Percentiles rank a stretch among this genome's conserved stretches.
These are phyloP conservation scores for Sporothrix pallida DNA, from an alignment of 2,329 filamentous ascomycete genomes.

Conservation along the genomic window DNA sequence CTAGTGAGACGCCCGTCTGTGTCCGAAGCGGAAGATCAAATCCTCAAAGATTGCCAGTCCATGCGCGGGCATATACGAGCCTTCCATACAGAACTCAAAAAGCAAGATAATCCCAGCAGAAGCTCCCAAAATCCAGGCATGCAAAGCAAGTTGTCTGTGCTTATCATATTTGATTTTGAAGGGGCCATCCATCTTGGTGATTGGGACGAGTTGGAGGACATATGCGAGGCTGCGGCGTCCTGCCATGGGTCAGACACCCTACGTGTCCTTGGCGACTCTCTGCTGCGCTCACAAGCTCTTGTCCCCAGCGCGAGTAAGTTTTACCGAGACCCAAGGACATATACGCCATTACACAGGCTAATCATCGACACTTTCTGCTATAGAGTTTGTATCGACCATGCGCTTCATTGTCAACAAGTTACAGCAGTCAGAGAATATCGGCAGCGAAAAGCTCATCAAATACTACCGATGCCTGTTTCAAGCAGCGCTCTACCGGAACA, in stretches of 20 bases:
- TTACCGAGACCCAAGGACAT: too few relatives aligned
- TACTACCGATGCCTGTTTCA: conserved; percentile 82
- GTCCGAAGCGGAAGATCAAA: conserved; percentile 54
- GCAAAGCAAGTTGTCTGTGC: conserved; percentile 64
- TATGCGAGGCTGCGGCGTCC: conserved; percentile 60
- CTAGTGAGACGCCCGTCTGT: conserved; percentile 54
- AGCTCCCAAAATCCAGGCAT: conserved; percentile 59
- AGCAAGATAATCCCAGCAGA: conserved; percentile 49
- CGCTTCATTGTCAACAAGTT: conserved; percentile 74
- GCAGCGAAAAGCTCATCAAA: conserved; percentile 67
- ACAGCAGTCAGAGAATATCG: conserved; percentile 61
- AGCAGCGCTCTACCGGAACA: conserved; percentile 63
- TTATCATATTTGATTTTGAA: conserved; percentile 82
- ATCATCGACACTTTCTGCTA: not conserved
- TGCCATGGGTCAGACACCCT: conserved; percentile 56
- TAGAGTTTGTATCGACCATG: conserved; percentile 60
- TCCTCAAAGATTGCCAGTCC: conserved; percentile 66
- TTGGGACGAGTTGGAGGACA: conserved; percentile 68
- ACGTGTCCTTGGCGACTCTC: conserved; percentile 69
- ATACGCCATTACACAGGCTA: not conserved
- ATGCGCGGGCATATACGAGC: conserved; percentile 64
- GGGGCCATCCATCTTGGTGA: conserved; percentile 68
- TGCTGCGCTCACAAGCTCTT: conserved; percentile 59
- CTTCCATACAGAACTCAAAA: conserved; percentile 59
- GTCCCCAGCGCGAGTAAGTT: conserved; percentile 33